A percentile compares a stretch with the other conserved stretches of the same genome.
Conservation (phyloP, 2,329 filamentous ascomycete species). For the Allantophomopsis cytisporea region DNA sequence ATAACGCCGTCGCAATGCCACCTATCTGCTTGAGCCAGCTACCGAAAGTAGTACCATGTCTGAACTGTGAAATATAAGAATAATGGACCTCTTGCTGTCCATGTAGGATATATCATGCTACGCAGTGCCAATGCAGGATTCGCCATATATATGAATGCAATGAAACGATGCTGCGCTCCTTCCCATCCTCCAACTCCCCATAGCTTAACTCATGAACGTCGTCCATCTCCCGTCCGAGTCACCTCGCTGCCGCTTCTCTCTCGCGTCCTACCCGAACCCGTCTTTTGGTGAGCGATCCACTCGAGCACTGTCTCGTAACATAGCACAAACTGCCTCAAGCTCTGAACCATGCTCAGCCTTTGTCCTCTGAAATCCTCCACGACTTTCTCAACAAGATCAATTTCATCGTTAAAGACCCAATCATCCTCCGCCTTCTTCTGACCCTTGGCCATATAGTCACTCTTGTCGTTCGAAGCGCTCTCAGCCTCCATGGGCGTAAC, state of each 20-base stretch:
- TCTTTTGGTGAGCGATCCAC: conserved; percentile 46
- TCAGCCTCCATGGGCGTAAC: conserved; percentile 27
- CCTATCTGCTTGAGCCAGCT: too few species aligned
- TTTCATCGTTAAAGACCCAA: conserved; percentile 57
- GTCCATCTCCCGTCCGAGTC: not conserved
- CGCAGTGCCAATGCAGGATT: too few species aligned
- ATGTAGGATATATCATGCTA: too few species aligned
- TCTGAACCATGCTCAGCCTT: conserved; percentile 93
- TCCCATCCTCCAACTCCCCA: too few species aligned
- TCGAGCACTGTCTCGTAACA: conserved; percentile 93
- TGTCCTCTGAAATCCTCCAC: conserved; percentile 86
- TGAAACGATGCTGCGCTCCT: too few species aligned
- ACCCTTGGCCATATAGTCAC: conserved; percentile 13
- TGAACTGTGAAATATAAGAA: too few species aligned
- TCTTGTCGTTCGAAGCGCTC: conserved; percentile 8
- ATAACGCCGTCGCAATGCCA: too few species aligned
- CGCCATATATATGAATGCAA: too few species aligned
- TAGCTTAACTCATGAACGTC: too few species aligned
- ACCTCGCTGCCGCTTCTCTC: conserved; percentile 13
- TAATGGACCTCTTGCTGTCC: too few species aligned
- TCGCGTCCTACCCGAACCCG: conserved; percentile 4
- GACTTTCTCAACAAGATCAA: conserved; percentile 74
- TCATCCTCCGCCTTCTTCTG: conserved; percentile 20
- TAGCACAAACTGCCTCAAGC: conserved; percentile 80
- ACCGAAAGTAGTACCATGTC: too few species aligned